Percentiles rank a stretch among this genome's conserved stretches.
Conservation (phyloP, 768 basidiomycete species). For the Royoungia palumana region DNA sequence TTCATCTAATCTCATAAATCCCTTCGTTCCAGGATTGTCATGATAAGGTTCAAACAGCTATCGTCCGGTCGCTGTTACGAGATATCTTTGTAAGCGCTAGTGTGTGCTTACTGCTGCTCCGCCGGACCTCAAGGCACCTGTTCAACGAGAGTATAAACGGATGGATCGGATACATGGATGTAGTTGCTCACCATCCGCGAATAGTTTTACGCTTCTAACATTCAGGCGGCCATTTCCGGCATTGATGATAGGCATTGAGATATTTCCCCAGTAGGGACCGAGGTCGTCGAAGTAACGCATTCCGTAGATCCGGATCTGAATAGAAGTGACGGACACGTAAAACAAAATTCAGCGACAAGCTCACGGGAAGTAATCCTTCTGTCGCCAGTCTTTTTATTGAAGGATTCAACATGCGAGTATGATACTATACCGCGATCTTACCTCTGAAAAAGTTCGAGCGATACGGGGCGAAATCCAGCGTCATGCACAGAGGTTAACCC, state of each 20-base stretch:
- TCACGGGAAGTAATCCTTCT: slow-evolving; percentile 57
- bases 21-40: slow-evolving; percentile 71
- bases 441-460: slow-evolving; percentile 74
- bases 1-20: slow-evolving; percentile 71
- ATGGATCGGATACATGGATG: neutral
- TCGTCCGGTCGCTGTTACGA: neutral
- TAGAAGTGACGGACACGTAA: neutral
- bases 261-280: slow-evolving; percentile 72
- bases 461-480: slow-evolving; percentile 66
- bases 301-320: slow-evolving; percentile 73
- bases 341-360: slow-evolving; percentile 7
- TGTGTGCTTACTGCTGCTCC: slow-evolving; percentile 72
- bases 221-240: slow-evolving; percentile 62
- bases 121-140: slow-evolving; percentile 83
- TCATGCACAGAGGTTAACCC: slow-evolving; percentile 88
- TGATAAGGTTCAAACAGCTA: slow-evolving; percentile 80
- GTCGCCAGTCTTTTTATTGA: slow-evolving; percentile 54
- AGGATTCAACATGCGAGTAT: neutral
- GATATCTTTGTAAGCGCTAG: neutral
- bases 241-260: slow-evolving; percentile 49
- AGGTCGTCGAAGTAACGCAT: slow-evolving; percentile 71
- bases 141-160: neutral
- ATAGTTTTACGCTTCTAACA: slow-evolving; percentile 76
- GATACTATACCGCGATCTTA: slow-evolving; percentile 25
- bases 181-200: slow-evolving; percentile 47